Evolutionary conservation across 78 protist genomes (phyloP).

Genomic region (Polysphondylium violaceum): DNA sequence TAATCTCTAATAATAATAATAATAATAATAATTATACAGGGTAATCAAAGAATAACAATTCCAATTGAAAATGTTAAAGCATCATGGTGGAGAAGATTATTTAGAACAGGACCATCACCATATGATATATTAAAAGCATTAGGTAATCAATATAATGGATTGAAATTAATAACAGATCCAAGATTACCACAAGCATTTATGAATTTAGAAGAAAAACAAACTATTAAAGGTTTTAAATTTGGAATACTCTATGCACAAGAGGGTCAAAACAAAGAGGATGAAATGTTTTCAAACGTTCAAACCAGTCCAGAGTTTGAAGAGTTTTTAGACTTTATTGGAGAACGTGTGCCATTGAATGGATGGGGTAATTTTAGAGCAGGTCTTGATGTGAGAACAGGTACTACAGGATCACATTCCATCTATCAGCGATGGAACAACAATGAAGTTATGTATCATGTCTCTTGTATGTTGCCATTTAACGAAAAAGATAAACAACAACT

Average conservation of each 20-base stretch:
- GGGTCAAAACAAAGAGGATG: constrained; percentile 82
- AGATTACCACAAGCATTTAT: constrained; percentile 72
- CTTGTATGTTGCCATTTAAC: constrained; percentile 78
- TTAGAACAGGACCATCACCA: constrained; percentile 78
- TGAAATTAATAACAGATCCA: constrained; percentile 53
- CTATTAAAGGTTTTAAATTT: constrained; percentile 82
- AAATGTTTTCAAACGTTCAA: constrained; percentile 76
- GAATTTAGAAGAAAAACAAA: constrained; percentile 76
- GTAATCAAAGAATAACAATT: constrained; percentile 62
- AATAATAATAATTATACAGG: constrained; percentile 12
- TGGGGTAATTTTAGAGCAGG: constrained; percentile 77
- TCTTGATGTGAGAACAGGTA: constrained; percentile 73
- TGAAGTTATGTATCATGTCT: constrained; percentile 84
- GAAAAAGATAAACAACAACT: constrained; percentile 81
- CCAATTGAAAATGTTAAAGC: constrained; percentile 57
- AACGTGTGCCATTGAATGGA: constrained; percentile 68
- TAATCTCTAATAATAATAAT: background rate
- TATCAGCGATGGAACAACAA: constrained; percentile 75
- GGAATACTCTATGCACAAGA: constrained; percentile 80
- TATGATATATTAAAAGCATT: constrained; percentile 58
- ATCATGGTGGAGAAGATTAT: constrained; percentile 82
- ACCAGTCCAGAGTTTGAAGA: constrained; percentile 79
- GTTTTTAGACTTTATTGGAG: constrained; percentile 73
- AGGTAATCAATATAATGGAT: constrained; percentile 6
- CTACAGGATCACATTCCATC: constrained; percentile 78